Evolutionary conservation across 1,139 yeast species (phyloP).

Genomic region (Yamadazyma friedrichii): DNA sequence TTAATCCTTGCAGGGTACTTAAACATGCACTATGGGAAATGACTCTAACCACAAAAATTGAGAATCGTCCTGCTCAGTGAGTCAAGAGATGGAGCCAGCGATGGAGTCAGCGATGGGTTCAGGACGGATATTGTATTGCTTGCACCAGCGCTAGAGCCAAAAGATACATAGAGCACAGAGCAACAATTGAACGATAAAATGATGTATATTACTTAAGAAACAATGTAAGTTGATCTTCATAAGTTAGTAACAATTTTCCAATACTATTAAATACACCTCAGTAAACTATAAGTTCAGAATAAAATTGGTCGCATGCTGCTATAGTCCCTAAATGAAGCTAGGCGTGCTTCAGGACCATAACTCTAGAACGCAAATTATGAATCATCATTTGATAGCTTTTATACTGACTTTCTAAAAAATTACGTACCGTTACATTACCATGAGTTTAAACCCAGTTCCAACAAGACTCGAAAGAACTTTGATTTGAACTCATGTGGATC

Average conservation of each 20-base stretch:
- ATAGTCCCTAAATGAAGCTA: conserved; percentile 39
- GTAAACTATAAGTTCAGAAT: conserved; percentile 2
- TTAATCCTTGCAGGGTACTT: conserved; percentile 5
- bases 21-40: conserved; percentile 7
- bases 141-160: too few species aligned
- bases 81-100: not conserved
- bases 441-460: not conserved
- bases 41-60: too few species aligned
- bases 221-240: too few species aligned
- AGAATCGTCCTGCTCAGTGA: not conserved
- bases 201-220: too few species aligned
- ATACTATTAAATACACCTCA: too few species aligned
- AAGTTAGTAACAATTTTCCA: too few species aligned
- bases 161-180: too few species aligned
- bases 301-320: conserved; percentile 44
- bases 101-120: too few species aligned
- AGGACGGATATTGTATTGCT: too few species aligned
- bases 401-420: too few species aligned
- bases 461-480: too few species aligned
- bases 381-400: conserved; percentile 32
- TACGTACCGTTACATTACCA: not conserved
- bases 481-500: not conserved
- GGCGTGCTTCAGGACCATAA: conserved; percentile 44
- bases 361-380: conserved; percentile 55
- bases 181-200: too few species aligned